phyloP scores from a whole-genome alignment of 371 early-diverging fungal genomes.

The Mycotypha africana region DNA sequence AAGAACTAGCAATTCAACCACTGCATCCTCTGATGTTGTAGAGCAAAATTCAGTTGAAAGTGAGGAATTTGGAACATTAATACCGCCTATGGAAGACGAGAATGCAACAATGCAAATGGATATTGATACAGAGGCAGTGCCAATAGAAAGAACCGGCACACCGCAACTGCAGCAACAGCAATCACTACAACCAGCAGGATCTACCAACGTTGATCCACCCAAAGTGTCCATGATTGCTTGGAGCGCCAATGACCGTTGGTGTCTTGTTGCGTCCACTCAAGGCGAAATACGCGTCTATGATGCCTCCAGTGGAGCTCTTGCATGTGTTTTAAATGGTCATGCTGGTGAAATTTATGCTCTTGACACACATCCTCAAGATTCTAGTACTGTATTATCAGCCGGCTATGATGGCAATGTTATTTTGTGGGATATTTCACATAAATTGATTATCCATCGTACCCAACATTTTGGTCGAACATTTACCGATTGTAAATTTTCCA shows the following conservation, averaged over 20 bases:
- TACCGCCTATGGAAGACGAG: constrained; percentile 7
- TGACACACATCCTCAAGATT: constrained; percentile 70
- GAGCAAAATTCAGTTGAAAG: background rate
- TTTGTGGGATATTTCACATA: constrained; percentile 63
- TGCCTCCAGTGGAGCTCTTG: constrained; percentile 51
- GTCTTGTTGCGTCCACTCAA: constrained; percentile 56
- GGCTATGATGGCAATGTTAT: constrained; percentile 84
- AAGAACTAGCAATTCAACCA: constrained; percentile 10
- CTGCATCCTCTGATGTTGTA: too few relatives aligned
- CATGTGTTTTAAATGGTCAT: constrained; percentile 56
- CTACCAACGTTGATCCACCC: constrained; percentile 9
- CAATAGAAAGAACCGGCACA: too few relatives aligned
- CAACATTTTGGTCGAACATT: constrained; percentile 31
- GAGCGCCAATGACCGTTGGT: constrained; percentile 56
- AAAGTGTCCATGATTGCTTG: constrained; percentile 55
- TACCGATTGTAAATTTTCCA: constrained; percentile 49
- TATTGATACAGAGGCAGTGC: background rate
- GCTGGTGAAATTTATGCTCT: constrained; percentile 66
- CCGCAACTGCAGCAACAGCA: too few relatives aligned
- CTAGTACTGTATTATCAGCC: constrained; percentile 68
- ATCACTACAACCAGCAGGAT: too few relatives aligned
- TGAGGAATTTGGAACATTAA: constrained; percentile 11
- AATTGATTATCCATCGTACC: constrained; percentile 21
- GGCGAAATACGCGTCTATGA: constrained; percentile 62
- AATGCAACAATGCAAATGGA: background rate